Evolutionary conservation across 345 rosid species (phyloP).

Genomic region (Lumnitzera racemosa): DNA sequence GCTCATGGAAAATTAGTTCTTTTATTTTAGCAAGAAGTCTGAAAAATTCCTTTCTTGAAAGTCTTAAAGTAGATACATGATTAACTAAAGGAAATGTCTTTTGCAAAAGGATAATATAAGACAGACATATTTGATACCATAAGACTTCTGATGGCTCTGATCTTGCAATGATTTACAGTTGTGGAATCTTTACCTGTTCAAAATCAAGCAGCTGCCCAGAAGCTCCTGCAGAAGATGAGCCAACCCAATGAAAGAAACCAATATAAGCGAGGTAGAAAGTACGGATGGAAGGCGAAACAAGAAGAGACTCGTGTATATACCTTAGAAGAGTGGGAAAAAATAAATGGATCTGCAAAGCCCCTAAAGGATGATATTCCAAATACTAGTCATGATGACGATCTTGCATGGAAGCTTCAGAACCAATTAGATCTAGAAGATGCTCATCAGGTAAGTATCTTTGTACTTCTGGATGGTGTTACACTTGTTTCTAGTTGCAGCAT

Average conservation of each 20-base stretch:
- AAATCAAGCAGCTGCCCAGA: conserved; percentile 91
- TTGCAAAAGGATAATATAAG: no score
- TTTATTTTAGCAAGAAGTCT: no score
- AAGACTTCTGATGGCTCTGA: not conserved
- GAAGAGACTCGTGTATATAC: conserved; percentile 55
- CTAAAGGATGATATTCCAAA: conserved; percentile 28
- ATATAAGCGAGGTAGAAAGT: conserved; percentile 36
- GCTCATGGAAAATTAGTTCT: no score
- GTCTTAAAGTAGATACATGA: no score
- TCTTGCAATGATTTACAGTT: conserved; percentile 25
- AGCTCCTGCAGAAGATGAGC: conserved; percentile 80
- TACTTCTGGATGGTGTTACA: conserved; percentile 7
- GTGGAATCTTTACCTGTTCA: conserved; percentile 65
- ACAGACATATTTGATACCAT: no score
- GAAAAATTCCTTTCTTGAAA: no score
- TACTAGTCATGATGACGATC: conserved; percentile 56
- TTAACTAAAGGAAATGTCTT: no score
- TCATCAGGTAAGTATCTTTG: conserved; percentile 31
- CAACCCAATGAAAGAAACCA: conserved; percentile 28
- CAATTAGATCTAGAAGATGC: conserved; percentile 77
- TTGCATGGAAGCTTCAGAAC: conserved; percentile 79
- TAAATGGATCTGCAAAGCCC: conserved; percentile 31
- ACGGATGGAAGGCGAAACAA: conserved; percentile 46
- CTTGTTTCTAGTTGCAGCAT: not conserved
- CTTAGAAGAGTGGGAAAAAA: conserved; percentile 71